A percentile compares a stretch with the other conserved stretches of the same genome.
Conservation (phyloP, 225 moss, liverwort and hornwort genomes). For the Sphagnum contortum region DNA sequence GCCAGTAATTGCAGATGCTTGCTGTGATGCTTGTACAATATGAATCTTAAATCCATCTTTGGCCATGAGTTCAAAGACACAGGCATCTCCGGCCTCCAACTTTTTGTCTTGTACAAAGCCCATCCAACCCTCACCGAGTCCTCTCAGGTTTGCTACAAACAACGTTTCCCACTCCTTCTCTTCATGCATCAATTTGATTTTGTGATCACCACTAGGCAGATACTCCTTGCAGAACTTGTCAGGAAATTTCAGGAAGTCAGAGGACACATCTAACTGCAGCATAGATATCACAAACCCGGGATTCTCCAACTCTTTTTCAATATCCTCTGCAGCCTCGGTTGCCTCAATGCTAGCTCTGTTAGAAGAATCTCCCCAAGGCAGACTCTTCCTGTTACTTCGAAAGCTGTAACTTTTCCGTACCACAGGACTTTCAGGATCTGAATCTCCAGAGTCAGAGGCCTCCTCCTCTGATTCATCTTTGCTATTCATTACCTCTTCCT, state of each 20-base stretch:
- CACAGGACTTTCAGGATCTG: conserved; percentile 7
- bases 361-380: conserved; percentile 2
- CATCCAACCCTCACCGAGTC: background rate
- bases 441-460: background rate
- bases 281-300: conserved; percentile 8
- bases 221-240: conserved; percentile 1
- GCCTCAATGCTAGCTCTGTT: conserved; percentile 2
- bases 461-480: background rate
- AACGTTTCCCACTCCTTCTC: conserved; percentile 2
- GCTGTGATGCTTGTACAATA: too few species aligned
- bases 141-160: background rate
- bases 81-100: background rate
- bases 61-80: too few species aligned
- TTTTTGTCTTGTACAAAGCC: background rate
- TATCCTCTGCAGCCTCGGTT: conserved; percentile 10
- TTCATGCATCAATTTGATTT: background rate
- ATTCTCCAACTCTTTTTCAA: conserved; percentile 9
- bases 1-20: too few species aligned
- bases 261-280: conserved; percentile 3
- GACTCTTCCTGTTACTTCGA: conserved; percentile 8
- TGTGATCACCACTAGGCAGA: conserved; percentile 2
- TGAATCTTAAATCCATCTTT: too few species aligned
- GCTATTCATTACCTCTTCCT: conserved; percentile 1
- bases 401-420: conserved; percentile 5
- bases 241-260: conserved; percentile 4